Conservation (phyloP, 805 yeast species). For the Saccharomycopsis fodiens region DNA sequence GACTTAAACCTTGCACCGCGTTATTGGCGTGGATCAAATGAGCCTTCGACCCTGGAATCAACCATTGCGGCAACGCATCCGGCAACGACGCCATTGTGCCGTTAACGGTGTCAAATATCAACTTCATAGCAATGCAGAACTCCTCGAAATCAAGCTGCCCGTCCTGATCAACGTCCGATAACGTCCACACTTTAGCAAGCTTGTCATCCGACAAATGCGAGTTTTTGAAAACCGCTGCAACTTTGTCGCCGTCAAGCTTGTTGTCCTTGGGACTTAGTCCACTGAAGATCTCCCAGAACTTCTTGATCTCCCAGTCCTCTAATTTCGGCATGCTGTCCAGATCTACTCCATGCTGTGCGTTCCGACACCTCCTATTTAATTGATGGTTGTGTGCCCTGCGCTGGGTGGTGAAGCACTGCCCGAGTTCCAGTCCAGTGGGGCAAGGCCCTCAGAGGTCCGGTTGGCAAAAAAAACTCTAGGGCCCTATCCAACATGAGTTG, state of each 20-base stretch:
- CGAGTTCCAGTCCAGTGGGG: too few species aligned
- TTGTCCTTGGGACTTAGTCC: conserved; percentile 79
- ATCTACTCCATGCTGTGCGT: too few species aligned
- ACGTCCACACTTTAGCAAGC: conserved; percentile 79
- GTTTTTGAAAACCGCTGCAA: conserved; percentile 79
- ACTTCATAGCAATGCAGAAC: conserved; percentile 94
- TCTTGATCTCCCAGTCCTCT: conserved; percentile 93
- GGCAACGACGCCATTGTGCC: conserved; percentile 61
- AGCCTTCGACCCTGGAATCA: conserved; percentile 82
- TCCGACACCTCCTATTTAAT: not conserved
- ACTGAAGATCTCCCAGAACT: conserved; percentile 95
- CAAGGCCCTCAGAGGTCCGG: too few species aligned
- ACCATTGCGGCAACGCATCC: conserved; percentile 75
- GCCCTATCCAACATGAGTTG: too few species aligned
- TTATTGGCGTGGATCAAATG: conserved; percentile 79
- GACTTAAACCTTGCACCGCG: conserved; percentile 31
- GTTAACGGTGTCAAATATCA: conserved; percentile 86
- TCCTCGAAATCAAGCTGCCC: conserved; percentile 93
- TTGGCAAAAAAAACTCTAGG: too few species aligned
- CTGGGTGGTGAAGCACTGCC: too few species aligned
- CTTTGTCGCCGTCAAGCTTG: conserved; percentile 77
- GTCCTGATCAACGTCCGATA: conserved; percentile 89
- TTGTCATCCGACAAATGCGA: conserved; percentile 75
- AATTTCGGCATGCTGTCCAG: conserved; percentile 37
- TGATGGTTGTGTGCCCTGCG: not conserved